These are phyloP conservation scores for Cytidiella melzeri DNA, from an alignment of 768 basidiomycete species.

Conservation along the genomic window DNA sequence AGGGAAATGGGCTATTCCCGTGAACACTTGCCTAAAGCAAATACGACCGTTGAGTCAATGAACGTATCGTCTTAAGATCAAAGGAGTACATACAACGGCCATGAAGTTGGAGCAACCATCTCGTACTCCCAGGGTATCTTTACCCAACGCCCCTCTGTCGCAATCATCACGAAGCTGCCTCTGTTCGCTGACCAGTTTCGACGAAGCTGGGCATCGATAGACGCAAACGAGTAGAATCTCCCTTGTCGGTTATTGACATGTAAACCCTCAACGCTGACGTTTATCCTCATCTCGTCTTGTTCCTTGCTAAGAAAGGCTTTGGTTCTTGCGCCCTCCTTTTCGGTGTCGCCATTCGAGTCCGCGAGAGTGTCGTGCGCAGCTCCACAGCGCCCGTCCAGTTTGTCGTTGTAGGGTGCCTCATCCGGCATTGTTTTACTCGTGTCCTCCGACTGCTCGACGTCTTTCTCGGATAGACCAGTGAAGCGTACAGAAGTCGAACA, in stretches of 20 bases:
- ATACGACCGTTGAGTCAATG: no score
- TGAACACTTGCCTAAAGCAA: constrained; percentile 21
- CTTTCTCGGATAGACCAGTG: constrained; percentile 14
- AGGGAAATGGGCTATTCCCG: constrained; percentile 24
- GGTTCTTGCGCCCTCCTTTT: neutral
- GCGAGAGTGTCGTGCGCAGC: neutral
- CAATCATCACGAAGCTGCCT: constrained; percentile 36
- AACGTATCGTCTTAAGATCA: neutral
- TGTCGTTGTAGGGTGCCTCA: constrained; percentile 10
- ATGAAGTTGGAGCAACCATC: constrained; percentile 11
- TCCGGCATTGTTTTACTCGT: neutral
- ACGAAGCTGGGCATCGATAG: constrained; percentile 33
- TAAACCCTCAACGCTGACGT: constrained; percentile 27
- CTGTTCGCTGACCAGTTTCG: constrained; percentile 31
- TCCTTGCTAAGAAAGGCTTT: constrained; percentile 10
- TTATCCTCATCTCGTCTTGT: constrained; percentile 29
- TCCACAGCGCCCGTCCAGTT: constrained; percentile 2
- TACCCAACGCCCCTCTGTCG: constrained; percentile 33
- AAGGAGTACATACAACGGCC: constrained; percentile 9
- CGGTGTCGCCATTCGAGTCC: neutral
- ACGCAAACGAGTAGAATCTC: constrained; percentile 36
- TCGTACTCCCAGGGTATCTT: constrained; percentile 23
- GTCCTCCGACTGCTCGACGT: neutral
- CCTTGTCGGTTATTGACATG: constrained; percentile 30
- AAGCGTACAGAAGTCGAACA: constrained; percentile 31